Conservation (phyloP, 2,329 filamentous ascomycete genomes). For the Neurospora sp. region DNA sequence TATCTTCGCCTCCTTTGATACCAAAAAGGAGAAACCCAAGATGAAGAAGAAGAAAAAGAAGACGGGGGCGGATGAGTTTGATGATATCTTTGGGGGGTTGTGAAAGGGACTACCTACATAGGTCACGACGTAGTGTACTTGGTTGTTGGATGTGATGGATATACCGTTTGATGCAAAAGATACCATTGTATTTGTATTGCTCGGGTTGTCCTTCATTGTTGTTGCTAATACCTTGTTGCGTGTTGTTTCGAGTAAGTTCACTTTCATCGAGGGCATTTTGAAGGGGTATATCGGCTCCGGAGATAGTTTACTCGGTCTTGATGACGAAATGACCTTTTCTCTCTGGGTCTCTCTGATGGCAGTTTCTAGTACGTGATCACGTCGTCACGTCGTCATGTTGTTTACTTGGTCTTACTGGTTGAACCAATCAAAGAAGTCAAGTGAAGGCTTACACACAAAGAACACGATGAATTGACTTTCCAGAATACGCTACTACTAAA, state of each 20-base stretch:
- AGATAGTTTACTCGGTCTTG: no score
- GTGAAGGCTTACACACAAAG: not conserved
- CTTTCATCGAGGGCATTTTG: not conserved
- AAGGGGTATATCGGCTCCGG: no score
- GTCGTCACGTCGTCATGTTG: not conserved
- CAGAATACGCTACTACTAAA: not conserved
- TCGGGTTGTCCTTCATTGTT: not conserved
- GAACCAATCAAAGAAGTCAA: not conserved
- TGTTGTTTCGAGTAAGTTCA: not conserved
- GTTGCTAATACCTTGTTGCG: not conserved
- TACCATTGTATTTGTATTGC: not conserved
- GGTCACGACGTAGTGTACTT: not conserved
- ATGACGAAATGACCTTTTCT: no score
- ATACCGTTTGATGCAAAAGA: not conserved
- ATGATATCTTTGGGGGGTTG: constrained; percentile 13
- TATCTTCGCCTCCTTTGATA: constrained; percentile 53
- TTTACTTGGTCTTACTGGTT: not conserved
- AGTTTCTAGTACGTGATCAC: not conserved
- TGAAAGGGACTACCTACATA: not conserved
- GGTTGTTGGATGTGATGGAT: not conserved
- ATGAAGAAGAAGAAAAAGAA: constrained; percentile 10
- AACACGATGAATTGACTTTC: not conserved
- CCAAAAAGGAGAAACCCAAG: constrained; percentile 13
- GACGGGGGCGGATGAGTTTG: constrained; percentile 14
- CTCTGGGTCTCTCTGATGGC: not conserved